These are phyloP conservation scores for Gymnopilus junonius DNA, from an alignment of 768 basidiomycete genomes.

Conservation along the genomic window DNA sequence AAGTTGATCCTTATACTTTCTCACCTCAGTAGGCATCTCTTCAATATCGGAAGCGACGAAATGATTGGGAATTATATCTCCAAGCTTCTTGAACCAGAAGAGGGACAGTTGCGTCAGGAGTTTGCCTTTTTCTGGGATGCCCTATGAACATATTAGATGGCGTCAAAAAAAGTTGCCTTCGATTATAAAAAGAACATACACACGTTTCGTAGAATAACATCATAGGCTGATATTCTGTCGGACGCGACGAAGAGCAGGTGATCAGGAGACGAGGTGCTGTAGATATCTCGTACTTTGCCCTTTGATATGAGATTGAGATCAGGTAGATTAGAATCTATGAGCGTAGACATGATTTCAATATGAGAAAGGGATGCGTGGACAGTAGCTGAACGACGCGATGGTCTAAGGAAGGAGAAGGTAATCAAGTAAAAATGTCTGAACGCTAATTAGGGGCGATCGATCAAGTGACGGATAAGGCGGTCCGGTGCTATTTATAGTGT, in stretches of 20 bases:
- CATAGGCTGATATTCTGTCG: conserved; percentile 96
- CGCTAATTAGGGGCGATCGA: neutral
- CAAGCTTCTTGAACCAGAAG: conserved; percentile 93
- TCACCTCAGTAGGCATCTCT: conserved; percentile 83
- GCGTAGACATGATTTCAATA: conserved; percentile 31
- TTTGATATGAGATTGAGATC: conserved; percentile 73
- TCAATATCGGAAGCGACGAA: conserved; percentile 78
- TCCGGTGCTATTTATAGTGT: too few species aligned
- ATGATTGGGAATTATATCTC: conserved; percentile 85
- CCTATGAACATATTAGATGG: conserved; percentile 48
- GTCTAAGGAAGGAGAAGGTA: neutral
- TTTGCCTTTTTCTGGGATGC: conserved; percentile 92
- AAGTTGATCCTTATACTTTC: conserved; percentile 74
- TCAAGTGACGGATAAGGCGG: neutral
- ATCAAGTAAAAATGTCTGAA: neutral
- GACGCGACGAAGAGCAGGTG: conserved; percentile 92
- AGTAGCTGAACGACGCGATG: neutral
- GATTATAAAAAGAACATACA: conserved; percentile 30
- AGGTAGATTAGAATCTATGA: conserved; percentile 62
- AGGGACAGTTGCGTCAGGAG: conserved; percentile 88
- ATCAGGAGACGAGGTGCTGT: conserved; percentile 69
- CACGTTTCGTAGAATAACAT: conserved; percentile 93
- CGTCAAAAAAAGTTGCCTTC: neutral
- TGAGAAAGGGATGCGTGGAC: neutral
- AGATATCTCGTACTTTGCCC: conserved; percentile 98